These are phyloP conservation scores for Kokia cookei DNA, from an alignment of 441 rosid species.

Conservation along the genomic window DNA sequence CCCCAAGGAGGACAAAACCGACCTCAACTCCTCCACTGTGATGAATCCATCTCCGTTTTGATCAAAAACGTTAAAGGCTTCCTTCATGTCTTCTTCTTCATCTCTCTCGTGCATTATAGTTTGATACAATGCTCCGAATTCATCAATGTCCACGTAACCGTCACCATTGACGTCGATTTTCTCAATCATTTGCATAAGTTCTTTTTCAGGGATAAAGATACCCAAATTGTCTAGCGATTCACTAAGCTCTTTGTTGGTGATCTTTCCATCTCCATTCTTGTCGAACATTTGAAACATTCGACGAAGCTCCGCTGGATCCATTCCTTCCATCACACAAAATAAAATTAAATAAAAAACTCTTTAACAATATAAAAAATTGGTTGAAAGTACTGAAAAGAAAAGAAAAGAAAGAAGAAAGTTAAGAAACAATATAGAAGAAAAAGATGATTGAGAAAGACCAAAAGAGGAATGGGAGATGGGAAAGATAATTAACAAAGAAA, in stretches of 20 bases:
- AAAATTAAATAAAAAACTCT: background rate
- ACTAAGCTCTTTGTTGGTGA: slow-evolving; percentile 66
- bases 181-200: slow-evolving; percentile 69
- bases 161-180: slow-evolving; percentile 83
- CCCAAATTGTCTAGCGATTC: slow-evolving; percentile 72
- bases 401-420: background rate
- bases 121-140: slow-evolving; percentile 72
- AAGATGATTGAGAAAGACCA: background rate
- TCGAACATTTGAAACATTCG: slow-evolving; percentile 92
- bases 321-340: slow-evolving; percentile 4
- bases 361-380: background rate
- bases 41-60: slow-evolving; percentile 94
- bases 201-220: slow-evolving; percentile 63
- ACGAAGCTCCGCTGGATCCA: slow-evolving; percentile 67
- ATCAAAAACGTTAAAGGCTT: slow-evolving; percentile 89
- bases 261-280: slow-evolving; percentile 75
- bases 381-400: background rate
- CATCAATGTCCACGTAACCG: slow-evolving; percentile 79
- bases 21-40: slow-evolving; percentile 73
- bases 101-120: slow-evolving; percentile 81
- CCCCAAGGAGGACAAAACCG: slow-evolving; percentile 77
- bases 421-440: background rate
- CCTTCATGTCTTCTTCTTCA: slow-evolving; percentile 79
- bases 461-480: background rate
- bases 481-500: background rate